Conservation (phyloP, 495 filamentous ascomycete genomes). For the Beverwykella pulmonaria region DNA sequence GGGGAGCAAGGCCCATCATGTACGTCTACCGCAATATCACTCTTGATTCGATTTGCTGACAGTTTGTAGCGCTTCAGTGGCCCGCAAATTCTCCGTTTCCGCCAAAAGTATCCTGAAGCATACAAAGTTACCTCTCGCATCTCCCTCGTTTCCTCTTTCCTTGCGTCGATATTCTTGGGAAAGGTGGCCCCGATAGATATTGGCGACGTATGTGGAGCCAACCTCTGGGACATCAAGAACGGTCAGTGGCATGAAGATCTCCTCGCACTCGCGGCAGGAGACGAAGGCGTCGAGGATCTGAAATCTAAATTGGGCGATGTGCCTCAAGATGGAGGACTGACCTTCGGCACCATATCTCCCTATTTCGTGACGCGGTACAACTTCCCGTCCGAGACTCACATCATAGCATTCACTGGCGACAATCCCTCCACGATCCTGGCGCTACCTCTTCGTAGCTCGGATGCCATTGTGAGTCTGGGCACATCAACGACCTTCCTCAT, state of each 20-base stretch:
- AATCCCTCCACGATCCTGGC: conserved; percentile 95
- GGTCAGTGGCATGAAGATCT: conserved; percentile 73
- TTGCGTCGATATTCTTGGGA: conserved; percentile 89
- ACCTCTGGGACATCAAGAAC: conserved; percentile 85
- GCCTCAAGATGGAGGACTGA: conserved; percentile 74
- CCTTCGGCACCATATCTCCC: conserved; percentile 68
- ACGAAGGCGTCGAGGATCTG: conserved; percentile 66
- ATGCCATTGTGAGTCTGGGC: conserved; percentile 91
- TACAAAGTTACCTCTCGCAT: conserved; percentile 82
- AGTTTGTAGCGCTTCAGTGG: conserved; percentile 85
- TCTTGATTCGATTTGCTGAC: conserved; percentile 6
- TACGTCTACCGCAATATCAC: conserved; percentile 50
- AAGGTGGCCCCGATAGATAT: conserved; percentile 87
- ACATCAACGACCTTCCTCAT: conserved; percentile 97
- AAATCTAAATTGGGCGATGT: conserved; percentile 80
- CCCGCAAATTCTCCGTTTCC: conserved; percentile 89
- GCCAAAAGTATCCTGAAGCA: conserved; percentile 72
- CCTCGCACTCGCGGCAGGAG: conserved; percentile 74
- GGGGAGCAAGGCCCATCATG: conserved; percentile 92
- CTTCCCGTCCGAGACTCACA: conserved; percentile 71
- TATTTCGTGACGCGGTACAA: conserved; percentile 81
- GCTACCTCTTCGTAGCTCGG: conserved; percentile 78
- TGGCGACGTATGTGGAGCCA: conserved; percentile 94
- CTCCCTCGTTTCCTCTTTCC: conserved; percentile 91
- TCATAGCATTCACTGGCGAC: conserved; percentile 90